Conservation (phyloP, 169 alveolate genomes). For the Plasmodium inui region DNA sequence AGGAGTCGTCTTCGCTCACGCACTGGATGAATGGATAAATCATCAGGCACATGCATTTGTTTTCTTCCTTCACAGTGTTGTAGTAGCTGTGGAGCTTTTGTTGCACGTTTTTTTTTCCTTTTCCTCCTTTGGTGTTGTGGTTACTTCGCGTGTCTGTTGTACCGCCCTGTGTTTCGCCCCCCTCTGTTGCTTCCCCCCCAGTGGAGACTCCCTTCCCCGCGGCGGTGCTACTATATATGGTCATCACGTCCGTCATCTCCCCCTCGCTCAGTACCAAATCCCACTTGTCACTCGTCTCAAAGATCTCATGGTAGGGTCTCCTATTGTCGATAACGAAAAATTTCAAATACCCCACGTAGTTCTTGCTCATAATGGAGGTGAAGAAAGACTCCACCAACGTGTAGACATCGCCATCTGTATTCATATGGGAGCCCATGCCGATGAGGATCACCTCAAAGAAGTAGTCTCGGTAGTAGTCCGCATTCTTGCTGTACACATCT, state of each 20-base stretch:
- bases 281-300: constrained; percentile 35
- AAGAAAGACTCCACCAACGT: constrained; percentile 18
- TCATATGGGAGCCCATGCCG: constrained; percentile 53
- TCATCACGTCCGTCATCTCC: constrained; percentile 32
- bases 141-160: neutral
- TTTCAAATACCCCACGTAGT: constrained; percentile 30
- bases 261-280: constrained; percentile 34
- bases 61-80: constrained; percentile 47
- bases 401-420: constrained; percentile 37
- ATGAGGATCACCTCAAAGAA: constrained; percentile 32
- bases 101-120: neutral
- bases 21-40: constrained; percentile 59
- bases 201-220: neutral
- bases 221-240: neutral
- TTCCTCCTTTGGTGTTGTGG: neutral
- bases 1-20: constrained; percentile 52
- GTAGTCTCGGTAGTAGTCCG: constrained; percentile 47
- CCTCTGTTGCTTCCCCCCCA: neutral
- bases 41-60: constrained; percentile 39
- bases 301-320: constrained; percentile 50
- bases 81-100: constrained; percentile 1
- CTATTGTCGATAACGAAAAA: constrained; percentile 61
- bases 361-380: constrained; percentile 6
- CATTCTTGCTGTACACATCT: constrained; percentile 38
- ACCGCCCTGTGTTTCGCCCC: neutral